Conservation (phyloP, 768 basidiomycete genomes). For the Collybiopsis confluens region DNA sequence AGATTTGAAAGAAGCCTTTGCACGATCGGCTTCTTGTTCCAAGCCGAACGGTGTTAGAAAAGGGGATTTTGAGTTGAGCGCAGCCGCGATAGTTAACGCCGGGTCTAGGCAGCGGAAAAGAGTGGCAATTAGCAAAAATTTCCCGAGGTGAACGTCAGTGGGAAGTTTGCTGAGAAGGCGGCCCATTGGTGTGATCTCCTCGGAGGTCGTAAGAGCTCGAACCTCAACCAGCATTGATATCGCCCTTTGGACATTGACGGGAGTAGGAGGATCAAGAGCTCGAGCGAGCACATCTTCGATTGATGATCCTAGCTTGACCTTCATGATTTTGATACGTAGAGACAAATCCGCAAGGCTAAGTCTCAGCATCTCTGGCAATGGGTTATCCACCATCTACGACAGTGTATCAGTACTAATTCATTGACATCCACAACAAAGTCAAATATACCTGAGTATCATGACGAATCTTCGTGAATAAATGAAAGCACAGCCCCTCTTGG, state of each 20-base stretch:
- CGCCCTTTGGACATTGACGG: conserved; percentile 86
- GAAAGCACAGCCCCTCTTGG: conserved; percentile 85
- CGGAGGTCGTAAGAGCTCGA: conserved; percentile 74
- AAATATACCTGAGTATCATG: conserved; percentile 70
- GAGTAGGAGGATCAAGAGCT: conserved; percentile 85
- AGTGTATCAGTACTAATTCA: conserved; percentile 6
- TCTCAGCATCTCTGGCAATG: conserved; percentile 93
- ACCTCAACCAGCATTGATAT: conserved; percentile 90
- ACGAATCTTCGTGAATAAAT: conserved; percentile 86
- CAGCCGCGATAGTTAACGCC: conserved; percentile 93
- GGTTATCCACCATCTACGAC: conserved; percentile 77
- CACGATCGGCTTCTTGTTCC: conserved; percentile 81
- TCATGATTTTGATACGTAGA: conserved; percentile 90
- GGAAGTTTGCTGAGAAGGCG: conserved; percentile 86
- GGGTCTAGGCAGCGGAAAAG: conserved; percentile 90
- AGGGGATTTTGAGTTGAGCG: conserved; percentile 89
- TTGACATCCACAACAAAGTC: not conserved
- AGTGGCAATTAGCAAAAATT: conserved; percentile 82
- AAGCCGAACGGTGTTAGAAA: conserved; percentile 87
- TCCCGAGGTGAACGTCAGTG: conserved; percentile 93
- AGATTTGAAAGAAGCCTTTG: conserved; percentile 73
- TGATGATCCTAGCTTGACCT: conserved; percentile 74
- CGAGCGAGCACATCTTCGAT: conserved; percentile 88
- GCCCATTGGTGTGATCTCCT: conserved; percentile 96
- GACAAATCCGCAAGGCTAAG: conserved; percentile 90